Evolutionary conservation across 176 grass and related monocot genomes (phyloP).

Genomic region (maize (Zea mays)): DNA sequence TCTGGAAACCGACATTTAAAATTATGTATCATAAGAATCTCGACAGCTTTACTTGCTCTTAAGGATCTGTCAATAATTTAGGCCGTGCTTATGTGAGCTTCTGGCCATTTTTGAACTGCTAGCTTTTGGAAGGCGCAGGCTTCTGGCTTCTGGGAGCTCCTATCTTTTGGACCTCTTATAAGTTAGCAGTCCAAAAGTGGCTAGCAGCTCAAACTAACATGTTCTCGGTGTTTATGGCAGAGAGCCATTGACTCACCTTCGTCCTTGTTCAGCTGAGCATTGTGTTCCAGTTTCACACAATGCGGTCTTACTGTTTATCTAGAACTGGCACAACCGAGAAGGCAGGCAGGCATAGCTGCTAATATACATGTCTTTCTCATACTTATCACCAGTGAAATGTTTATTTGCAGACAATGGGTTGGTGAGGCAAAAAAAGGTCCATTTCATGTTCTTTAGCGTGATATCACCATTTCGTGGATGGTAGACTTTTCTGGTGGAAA

Average conservation of each 20-base stretch:
- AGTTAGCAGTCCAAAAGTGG: background rate
- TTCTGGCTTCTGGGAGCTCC: background rate
- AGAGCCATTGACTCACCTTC: background rate
- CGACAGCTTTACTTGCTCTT: background rate
- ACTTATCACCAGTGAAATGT: slow-evolving; percentile 4
- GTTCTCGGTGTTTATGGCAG: background rate
- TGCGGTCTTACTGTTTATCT: no score
- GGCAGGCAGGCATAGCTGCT: no score
- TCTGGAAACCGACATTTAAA: background rate
- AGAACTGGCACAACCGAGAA: no score
- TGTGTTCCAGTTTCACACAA: slow-evolving; percentile 2
- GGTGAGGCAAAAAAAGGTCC: background rate
- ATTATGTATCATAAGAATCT: background rate
- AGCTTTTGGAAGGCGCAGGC: no score
- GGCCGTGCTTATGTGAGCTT: background rate
- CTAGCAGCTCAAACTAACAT: background rate
- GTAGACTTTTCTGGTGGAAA: slow-evolving; percentile 17
- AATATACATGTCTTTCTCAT: background rate
- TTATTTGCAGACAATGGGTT: slow-evolving; percentile 1
- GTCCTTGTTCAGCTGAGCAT: background rate
- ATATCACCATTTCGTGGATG: background rate
- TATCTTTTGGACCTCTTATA: no score
- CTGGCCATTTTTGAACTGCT: background rate
- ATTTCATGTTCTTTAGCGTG: background rate
- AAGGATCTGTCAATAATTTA: background rate